Evolutionary conservation across 2,329 filamentous ascomycete genomes (phyloP), one percentile per base, ranked within the genome.

Genomic region (Myotisia sp.): DNA sequence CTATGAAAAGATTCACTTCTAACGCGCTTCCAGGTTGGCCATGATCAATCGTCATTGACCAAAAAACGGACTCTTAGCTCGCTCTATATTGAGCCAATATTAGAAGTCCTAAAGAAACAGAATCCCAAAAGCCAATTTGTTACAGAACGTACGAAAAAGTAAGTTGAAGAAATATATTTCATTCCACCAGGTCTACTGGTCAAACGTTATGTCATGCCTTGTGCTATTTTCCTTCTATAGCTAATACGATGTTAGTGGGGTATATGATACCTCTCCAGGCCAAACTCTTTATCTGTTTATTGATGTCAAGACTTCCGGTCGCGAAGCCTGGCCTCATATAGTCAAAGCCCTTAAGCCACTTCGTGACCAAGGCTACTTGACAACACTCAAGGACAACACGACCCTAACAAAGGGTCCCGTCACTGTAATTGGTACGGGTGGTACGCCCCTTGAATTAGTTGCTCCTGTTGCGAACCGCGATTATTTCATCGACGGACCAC

Each of bases 251-350:
- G 34, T 27, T 29, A 59, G 56, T 46, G 74, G 74, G 21, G 69
- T 78, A 9, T 78, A 65, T 47, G 74, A 78, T 50, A 70, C 70
- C 1, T 47, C 48, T 21, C 48, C 56, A 1, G 58, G 51, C 4
- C 71, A 76, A 50, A 76, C 73, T 0, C 59, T 79, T 4, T 76
- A 75, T 54, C 60, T 78, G 29, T 76, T 74, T 52, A 67, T 78
- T 38, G 74, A 78, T 47, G 46, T 75, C 38, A 78, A 78, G 52
- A 76, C 73, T 0, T 54, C 64, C 22, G 71, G 71, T 4, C 45
- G 53, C 1, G 59, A 58, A 20, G 74, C 74, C 1, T 76, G 68
- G 59, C 58, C 70, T 2, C 61, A 59, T 21, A 71, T 75, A 2
- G 56, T 74, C 22, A 46, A 60, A 16, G 71, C 70, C 0, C 57